These are phyloP conservation scores for Arabis hirsuta DNA, from an alignment of 345 rosid genomes.

Conservation along the genomic window DNA sequence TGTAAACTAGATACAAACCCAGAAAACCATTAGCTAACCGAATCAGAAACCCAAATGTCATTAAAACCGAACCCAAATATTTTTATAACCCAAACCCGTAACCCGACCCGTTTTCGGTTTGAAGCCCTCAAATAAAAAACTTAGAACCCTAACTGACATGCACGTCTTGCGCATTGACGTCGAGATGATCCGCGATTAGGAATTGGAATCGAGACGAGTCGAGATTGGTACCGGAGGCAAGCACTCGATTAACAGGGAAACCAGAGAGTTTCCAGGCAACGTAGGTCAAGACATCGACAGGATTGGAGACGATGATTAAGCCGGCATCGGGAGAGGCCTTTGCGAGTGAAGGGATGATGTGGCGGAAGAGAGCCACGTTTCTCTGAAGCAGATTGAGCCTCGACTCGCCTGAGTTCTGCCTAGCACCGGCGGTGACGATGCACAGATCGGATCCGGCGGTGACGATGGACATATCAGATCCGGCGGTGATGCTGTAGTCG, in stretches of 20 bases:
- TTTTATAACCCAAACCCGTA: too few species aligned
- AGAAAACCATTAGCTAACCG: too few species aligned
- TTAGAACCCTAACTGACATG: constrained; percentile 66
- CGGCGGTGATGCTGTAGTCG: constrained; percentile 65
- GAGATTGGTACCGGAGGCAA: constrained; percentile 92
- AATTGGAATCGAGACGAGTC: constrained; percentile 88
- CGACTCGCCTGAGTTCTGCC: constrained; percentile 87
- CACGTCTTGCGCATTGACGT: constrained; percentile 93
- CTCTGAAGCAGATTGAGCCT: constrained; percentile 82
- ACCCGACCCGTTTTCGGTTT: too few species aligned
- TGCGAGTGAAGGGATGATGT: constrained; percentile 80
- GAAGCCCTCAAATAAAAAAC: too few species aligned
- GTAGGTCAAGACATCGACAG: constrained; percentile 82
- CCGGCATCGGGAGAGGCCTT: constrained; percentile 71
- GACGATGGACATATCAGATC: too few species aligned
- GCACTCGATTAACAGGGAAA: constrained; percentile 75
- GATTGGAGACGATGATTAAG: constrained; percentile 88
- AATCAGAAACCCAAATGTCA: too few species aligned
- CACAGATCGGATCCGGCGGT: constrained; percentile 86
- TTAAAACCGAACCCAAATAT: too few species aligned
- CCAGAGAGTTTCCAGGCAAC: constrained; percentile 93
- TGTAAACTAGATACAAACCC: too few species aligned
- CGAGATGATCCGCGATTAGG: constrained; percentile 86
- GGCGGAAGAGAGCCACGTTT: constrained; percentile 68
- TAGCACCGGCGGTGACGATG: constrained; percentile 89